Conservation (phyloP, 1,284 basidiomycete species). For the Peniophora sp. region DNA sequence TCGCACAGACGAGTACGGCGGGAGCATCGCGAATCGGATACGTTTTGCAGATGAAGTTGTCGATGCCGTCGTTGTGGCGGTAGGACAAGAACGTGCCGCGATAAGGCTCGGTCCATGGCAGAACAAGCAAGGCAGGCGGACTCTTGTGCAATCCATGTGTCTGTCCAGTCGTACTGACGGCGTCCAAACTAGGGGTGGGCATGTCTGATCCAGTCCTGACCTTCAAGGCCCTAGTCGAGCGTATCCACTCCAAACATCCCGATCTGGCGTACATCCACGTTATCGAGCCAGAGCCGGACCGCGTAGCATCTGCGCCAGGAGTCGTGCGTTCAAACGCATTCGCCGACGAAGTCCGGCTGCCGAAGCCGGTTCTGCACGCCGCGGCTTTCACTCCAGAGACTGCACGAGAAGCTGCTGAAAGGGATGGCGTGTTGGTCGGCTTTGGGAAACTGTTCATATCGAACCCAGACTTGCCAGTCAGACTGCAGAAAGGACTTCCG, state of each 20-base stretch:
- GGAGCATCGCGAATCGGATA: slow-evolving; percentile 43
- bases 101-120: slow-evolving; percentile 37
- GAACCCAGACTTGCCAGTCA: slow-evolving; percentile 14
- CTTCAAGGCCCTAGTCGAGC: slow-evolving; percentile 17
- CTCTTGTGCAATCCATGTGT: not conserved
- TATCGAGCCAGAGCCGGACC: slow-evolving; percentile 25
- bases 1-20: slow-evolving; percentile 54
- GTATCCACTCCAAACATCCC: slow-evolving; percentile 23
- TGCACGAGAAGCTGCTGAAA: slow-evolving; percentile 8
- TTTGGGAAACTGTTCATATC: slow-evolving; percentile 40
- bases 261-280: slow-evolving; percentile 33
- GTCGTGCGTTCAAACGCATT: slow-evolving; percentile 18
- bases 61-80: slow-evolving; percentile 19
- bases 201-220: slow-evolving; percentile 20
- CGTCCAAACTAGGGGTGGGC: not conserved
- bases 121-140: not conserved
- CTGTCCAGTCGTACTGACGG: no score
- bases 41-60: slow-evolving; percentile 40
- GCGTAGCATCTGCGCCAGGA: slow-evolving; percentile 1
- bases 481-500: not conserved
- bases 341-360: slow-evolving; percentile 16
- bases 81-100: slow-evolving; percentile 23
- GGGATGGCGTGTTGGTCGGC: slow-evolving; percentile 27
- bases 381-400: slow-evolving; percentile 18
- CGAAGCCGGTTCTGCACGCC: slow-evolving; percentile 23